Percentiles rank a stretch among this genome's conserved stretches.
Conservation (phyloP, 345 rosid species). For the Turnera subulata region DNA sequence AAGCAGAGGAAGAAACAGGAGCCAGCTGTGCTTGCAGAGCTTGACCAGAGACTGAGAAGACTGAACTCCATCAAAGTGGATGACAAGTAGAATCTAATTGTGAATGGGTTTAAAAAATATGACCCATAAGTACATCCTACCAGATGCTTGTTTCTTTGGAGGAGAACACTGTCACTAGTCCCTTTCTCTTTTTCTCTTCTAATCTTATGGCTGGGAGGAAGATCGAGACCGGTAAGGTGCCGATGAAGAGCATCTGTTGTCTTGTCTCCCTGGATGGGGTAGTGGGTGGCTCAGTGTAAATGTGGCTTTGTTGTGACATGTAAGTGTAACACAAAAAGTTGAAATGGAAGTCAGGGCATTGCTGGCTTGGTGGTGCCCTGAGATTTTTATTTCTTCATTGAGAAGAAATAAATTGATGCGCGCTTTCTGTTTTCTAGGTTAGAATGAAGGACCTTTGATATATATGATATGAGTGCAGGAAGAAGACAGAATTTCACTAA, state of each 20-base stretch:
- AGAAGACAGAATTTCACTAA: no score
- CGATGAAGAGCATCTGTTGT: no score
- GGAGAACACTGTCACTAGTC: no score
- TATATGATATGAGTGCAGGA: no score
- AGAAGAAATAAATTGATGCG: no score
- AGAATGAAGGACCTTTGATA: no score
- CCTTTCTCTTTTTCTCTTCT: no score
- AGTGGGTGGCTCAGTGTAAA: not conserved
- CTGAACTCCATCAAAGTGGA: constrained; percentile 62
- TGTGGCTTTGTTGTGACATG: not conserved
- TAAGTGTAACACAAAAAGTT: not conserved
- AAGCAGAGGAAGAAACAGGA: constrained; percentile 98
- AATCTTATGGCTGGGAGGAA: no score
- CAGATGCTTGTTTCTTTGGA: no score
- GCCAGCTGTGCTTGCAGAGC: constrained; percentile 97
- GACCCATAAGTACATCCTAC: not conserved
- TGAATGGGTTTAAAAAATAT: not conserved
- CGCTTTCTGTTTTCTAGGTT: no score
- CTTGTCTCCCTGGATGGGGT: not conserved
- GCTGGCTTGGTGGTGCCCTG: constrained; percentile 4
- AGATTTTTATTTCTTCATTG: not conserved
- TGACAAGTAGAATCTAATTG: constrained; percentile 29
- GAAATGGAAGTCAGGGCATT: constrained; percentile 8
- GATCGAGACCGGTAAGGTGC: no score
- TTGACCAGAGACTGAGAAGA: constrained; percentile 82